Conservation (phyloP, 192 early-diverging fungal species). For the Haplosporangium gracile region DNA sequence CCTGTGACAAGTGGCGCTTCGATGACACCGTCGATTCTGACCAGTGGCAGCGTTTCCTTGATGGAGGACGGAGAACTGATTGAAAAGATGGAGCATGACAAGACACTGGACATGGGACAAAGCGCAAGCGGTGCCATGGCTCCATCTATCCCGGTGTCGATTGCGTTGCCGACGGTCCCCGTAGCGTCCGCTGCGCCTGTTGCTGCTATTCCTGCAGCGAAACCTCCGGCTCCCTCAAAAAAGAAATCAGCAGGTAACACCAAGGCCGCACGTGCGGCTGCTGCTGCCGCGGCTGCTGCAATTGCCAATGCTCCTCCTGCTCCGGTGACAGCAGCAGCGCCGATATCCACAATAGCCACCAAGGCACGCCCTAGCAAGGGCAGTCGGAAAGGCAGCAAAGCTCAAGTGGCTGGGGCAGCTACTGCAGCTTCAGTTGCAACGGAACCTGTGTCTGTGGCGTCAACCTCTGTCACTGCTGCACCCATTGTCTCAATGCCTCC, state of each 20-base stretch:
- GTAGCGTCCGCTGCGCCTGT: neutral
- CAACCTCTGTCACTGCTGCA: neutral
- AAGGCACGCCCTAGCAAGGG: constrained; percentile 18
- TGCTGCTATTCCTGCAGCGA: neutral
- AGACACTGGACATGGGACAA: neutral
- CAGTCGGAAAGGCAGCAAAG: constrained; percentile 35
- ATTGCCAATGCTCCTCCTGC: neutral
- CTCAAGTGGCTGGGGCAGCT: neutral
- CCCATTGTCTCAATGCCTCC: neutral
- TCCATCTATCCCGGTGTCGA: neutral
- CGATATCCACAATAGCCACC: neutral
- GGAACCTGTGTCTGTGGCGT: neutral
- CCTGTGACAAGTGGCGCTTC: neutral
- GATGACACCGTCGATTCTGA: neutral
- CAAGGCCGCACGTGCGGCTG: neutral
- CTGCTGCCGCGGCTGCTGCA: neutral
- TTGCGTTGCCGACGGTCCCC: neutral
- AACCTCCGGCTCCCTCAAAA: neutral
- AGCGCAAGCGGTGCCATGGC: neutral
- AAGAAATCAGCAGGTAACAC: neutral
- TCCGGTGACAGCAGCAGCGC: neutral
- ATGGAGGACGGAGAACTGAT: constrained; percentile 26
- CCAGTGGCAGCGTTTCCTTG: neutral
- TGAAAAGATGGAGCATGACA: constrained; percentile 14
- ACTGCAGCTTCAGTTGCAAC: neutral